Evolutionary conservation across 2,329 filamentous ascomycete genomes (phyloP).

Genomic region (Raffaelea ambrosiae): DNA sequence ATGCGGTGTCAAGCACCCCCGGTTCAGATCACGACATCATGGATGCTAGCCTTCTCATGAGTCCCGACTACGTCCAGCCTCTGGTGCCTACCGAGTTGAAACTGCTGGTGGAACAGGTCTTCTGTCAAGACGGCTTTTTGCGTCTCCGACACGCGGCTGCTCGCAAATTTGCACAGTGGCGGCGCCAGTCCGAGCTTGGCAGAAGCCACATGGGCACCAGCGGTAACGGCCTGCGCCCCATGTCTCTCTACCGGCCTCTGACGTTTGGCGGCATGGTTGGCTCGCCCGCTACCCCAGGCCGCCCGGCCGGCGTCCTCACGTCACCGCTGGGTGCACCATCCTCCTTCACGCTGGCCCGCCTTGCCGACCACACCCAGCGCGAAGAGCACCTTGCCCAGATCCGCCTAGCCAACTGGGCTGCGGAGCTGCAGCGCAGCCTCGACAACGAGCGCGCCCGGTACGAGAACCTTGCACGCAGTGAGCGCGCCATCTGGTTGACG

Average conservation of each 20-base stretch:
- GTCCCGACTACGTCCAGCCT: conserved; percentile 78
- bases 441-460: conserved; percentile 64
- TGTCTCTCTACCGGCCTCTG: conserved; percentile 8
- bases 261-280: not conserved
- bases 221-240: not conserved
- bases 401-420: conserved; percentile 74
- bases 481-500: conserved; percentile 62
- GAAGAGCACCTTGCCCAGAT: conserved; percentile 35
- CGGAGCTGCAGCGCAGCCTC: conserved; percentile 68
- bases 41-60: conserved; percentile 92
- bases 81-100: conserved; percentile 67
- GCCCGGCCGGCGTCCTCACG: conserved; percentile 9
- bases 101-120: conserved; percentile 61
- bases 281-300: not conserved
- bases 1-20: conserved; percentile 68
- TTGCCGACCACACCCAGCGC: conserved; percentile 34
- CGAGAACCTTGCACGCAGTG: conserved; percentile 50
- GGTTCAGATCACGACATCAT: conserved; percentile 70
- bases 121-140: conserved; percentile 68
- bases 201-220: no score
- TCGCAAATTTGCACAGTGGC: conserved; percentile 71
- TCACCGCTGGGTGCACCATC: conserved; percentile 21
- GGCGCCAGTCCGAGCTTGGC: conserved; percentile 22
- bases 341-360: conserved; percentile 52
- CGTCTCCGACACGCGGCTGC: conserved; percentile 78